A percentile compares a stretch with the other conserved stretches of the same genome.
Conservation (phyloP, 306 rosid genomes). For the Vicia faba region DNA sequence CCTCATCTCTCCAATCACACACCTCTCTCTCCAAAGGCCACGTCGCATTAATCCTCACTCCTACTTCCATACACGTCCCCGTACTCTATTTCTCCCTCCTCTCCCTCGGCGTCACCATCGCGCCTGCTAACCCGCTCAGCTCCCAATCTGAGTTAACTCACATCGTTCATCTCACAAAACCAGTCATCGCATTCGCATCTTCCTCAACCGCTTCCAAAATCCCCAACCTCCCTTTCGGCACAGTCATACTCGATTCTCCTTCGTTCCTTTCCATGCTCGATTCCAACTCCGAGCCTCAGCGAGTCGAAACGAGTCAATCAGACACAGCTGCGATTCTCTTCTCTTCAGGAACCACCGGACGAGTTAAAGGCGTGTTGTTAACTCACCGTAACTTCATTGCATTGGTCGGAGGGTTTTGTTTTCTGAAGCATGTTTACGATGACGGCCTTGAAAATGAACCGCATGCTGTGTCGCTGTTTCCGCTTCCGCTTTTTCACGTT, state of each 20-base stretch:
- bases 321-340: conserved; percentile 73
- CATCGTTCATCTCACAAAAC: conserved; percentile 55
- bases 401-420: conserved; percentile 39
- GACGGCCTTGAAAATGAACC: neutral
- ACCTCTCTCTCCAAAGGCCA: conserved; percentile 61
- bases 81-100: conserved; percentile 75
- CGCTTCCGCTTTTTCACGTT: conserved; percentile 72
- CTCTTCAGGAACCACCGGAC: conserved; percentile 91
- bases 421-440: neutral
- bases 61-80: conserved; percentile 66
- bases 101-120: conserved; percentile 62
- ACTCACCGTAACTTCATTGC: conserved; percentile 74
- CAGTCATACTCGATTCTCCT: conserved; percentile 68
- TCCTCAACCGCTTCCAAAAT: conserved; percentile 41
- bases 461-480: conserved; percentile 46
- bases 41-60: conserved; percentile 73
- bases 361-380: conserved; percentile 69
- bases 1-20: conserved; percentile 43
- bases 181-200: conserved; percentile 66
- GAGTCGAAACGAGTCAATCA: conserved; percentile 47
- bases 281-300: neutral
- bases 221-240: conserved; percentile 40
- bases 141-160: conserved; percentile 64
- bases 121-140: conserved; percentile 74
- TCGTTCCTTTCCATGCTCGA: conserved; percentile 62